phyloP scores from a whole-genome alignment of 768 basidiomycete genomes.

The Lentinus brumalis region DNA sequence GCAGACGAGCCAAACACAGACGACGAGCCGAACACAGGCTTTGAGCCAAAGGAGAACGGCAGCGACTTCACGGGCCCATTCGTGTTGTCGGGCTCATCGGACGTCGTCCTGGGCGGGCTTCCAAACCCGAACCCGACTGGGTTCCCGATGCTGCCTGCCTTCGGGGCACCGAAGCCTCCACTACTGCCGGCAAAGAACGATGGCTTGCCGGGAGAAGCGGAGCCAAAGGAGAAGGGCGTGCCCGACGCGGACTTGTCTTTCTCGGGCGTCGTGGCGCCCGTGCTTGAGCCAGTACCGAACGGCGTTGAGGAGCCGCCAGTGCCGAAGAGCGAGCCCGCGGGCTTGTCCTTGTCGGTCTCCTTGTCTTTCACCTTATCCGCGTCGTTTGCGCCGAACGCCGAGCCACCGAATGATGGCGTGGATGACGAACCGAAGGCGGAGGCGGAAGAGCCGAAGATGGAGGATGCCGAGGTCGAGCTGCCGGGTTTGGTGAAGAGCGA shows the following conservation, averaged over 20 bases:
- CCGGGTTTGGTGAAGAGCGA: slow-evolving; percentile 8
- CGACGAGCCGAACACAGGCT: not conserved
- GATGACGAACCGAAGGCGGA: slow-evolving; percentile 12
- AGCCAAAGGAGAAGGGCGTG: slow-evolving; percentile 13
- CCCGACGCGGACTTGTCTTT: slow-evolving; percentile 5
- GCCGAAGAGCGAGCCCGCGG: not conserved
- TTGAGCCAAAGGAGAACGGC: slow-evolving; percentile 18
- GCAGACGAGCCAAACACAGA: not conserved
- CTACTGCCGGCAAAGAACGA: slow-evolving; percentile 25
- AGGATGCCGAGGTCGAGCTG: not conserved
- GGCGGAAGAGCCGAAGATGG: not conserved
- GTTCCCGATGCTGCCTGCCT: slow-evolving; percentile 56
- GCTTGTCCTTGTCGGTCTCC: not conserved
- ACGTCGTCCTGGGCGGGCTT: slow-evolving; percentile 37
- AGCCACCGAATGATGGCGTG: slow-evolving; percentile 10
- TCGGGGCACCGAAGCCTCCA: slow-evolving; percentile 8
- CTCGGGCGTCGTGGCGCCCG: slow-evolving; percentile 16
- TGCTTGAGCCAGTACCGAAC: slow-evolving; percentile 16
- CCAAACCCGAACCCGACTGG: slow-evolving; percentile 66
- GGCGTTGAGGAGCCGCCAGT: slow-evolving; percentile 1
- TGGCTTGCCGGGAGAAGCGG: slow-evolving; percentile 18
- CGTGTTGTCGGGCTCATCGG: slow-evolving; percentile 13
- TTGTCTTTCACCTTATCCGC: slow-evolving; percentile 17
- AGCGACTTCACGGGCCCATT: slow-evolving; percentile 14
- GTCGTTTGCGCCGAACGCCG: slow-evolving; percentile 14